A percentile compares a stretch with the other conserved stretches of the same genome.
phyloP scores from a whole-genome alignment of 257 asterid genomes.

The Solanum phureja region DNA sequence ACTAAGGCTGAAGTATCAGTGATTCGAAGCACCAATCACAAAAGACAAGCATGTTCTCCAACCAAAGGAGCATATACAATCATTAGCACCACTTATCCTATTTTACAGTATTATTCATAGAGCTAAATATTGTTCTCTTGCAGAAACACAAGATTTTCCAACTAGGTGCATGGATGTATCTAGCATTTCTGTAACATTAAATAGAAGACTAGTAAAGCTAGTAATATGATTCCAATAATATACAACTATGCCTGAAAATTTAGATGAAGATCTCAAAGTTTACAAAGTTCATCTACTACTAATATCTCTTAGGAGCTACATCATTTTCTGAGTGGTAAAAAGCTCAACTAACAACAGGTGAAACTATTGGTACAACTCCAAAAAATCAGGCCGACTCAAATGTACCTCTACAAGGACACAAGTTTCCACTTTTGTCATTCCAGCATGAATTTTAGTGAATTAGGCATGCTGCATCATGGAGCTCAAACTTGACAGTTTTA shows the following conservation, averaged over 20 bases:
- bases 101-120: neutral
- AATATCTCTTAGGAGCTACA: neutral
- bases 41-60: neutral
- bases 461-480: neutral
- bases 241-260: neutral
- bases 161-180: neutral
- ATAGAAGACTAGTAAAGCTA: neutral
- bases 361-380: neutral
- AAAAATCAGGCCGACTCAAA: neutral
- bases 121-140: neutral
- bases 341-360: neutral
- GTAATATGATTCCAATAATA: neutral
- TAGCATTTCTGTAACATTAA: neutral
- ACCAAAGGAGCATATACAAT: neutral
- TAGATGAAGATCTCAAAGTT: neutral
- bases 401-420: neutral
- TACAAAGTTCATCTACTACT: neutral
- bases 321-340: neutral
- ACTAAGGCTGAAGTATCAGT: neutral
- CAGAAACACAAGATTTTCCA: neutral
- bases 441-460: neutral
- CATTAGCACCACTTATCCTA: neutral
- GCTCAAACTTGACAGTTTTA: neutral
- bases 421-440: neutral
- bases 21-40: neutral